phyloP scores from a whole-genome alignment of 2,329 filamentous ascomycete genomes.

The Xylaria sp. region DNA sequence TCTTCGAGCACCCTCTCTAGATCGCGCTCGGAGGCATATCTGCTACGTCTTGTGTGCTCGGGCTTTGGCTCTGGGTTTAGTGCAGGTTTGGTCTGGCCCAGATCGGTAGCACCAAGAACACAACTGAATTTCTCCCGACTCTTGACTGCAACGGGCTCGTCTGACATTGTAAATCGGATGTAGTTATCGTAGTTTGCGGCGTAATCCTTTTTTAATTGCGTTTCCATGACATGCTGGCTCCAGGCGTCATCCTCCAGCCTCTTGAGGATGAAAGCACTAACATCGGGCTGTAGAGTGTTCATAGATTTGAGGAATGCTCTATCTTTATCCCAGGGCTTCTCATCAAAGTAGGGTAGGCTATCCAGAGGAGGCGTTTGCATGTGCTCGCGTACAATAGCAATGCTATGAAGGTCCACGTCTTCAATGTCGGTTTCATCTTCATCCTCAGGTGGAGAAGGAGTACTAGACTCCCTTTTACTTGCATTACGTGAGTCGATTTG shows the following conservation, averaged over 20 bases:
- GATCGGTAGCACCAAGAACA: slow-evolving; percentile 52
- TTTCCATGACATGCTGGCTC: slow-evolving; percentile 54
- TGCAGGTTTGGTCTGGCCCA: slow-evolving; percentile 49
- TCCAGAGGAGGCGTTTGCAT: slow-evolving; percentile 67
- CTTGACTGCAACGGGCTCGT: slow-evolving; percentile 65
- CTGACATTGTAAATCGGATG: slow-evolving; percentile 66
- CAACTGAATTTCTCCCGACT: slow-evolving; percentile 65
- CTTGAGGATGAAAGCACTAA: slow-evolving; percentile 60
- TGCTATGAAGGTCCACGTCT: slow-evolving; percentile 61
- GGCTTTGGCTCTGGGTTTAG: slow-evolving; percentile 64
- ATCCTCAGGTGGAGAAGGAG: slow-evolving; percentile 62
- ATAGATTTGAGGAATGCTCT: slow-evolving; percentile 57
- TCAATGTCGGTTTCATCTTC: slow-evolving; percentile 67
- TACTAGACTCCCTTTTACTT: slow-evolving; percentile 53
- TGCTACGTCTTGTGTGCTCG: slow-evolving; percentile 62
- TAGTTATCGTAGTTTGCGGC: slow-evolving; percentile 62
- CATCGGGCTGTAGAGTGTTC: slow-evolving; percentile 51
- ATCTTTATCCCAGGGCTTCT: slow-evolving; percentile 62
- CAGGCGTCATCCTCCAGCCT: slow-evolving; percentile 57
- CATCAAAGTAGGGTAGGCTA: slow-evolving; percentile 61
- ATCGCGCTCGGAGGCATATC: slow-evolving; percentile 78
- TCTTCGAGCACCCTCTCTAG: slow-evolving; percentile 77
- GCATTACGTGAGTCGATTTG: slow-evolving; percentile 43
- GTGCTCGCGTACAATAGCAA: slow-evolving; percentile 61
- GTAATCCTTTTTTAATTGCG: slow-evolving; percentile 56